Evolutionary conservation across 139 green algal species (phyloP).

Genomic region (Volvox reticuliferus): DNA sequence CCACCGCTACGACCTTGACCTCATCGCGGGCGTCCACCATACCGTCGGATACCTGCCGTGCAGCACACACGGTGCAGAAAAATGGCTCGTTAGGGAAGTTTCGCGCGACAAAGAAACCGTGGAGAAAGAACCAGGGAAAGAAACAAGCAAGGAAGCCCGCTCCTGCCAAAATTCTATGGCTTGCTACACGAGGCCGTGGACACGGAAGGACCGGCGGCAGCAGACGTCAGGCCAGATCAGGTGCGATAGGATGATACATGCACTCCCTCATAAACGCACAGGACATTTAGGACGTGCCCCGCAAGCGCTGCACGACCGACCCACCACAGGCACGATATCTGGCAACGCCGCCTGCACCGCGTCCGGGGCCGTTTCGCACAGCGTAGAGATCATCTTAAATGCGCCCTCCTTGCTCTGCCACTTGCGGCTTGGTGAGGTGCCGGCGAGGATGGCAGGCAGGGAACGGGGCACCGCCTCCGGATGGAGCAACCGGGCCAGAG

Average conservation of each 20-base stretch:
- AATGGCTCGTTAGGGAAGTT: background rate
- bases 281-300: background rate
- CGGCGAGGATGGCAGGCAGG: slow-evolving; percentile 71
- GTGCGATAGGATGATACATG: too few relatives aligned
- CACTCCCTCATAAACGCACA: too few relatives aligned
- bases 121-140: too few relatives aligned
- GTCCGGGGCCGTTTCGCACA: slow-evolving; percentile 52
- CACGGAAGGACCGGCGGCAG: too few relatives aligned
- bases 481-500: slow-evolving; percentile 35
- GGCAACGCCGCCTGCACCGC: slow-evolving; percentile 70
- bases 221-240: too few relatives aligned
- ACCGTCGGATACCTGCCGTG: slow-evolving; percentile 40
- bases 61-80: background rate
- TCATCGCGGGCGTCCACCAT: slow-evolving; percentile 66
- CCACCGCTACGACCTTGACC: slow-evolving; percentile 69
- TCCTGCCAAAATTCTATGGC: too few relatives aligned
- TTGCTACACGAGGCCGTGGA: too few relatives aligned
- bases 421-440: slow-evolving; percentile 48
- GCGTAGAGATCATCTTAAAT: slow-evolving; percentile 60
- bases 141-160: too few relatives aligned
- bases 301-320: background rate
- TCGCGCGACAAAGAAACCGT: too few relatives aligned
- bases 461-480: slow-evolving; percentile 55
- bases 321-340: slow-evolving; percentile 78
- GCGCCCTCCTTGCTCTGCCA: slow-evolving; percentile 73